These are phyloP conservation scores for Pleurostoma richardsiae DNA, from an alignment of 2,329 filamentous ascomycete species.

Conservation along the genomic window DNA sequence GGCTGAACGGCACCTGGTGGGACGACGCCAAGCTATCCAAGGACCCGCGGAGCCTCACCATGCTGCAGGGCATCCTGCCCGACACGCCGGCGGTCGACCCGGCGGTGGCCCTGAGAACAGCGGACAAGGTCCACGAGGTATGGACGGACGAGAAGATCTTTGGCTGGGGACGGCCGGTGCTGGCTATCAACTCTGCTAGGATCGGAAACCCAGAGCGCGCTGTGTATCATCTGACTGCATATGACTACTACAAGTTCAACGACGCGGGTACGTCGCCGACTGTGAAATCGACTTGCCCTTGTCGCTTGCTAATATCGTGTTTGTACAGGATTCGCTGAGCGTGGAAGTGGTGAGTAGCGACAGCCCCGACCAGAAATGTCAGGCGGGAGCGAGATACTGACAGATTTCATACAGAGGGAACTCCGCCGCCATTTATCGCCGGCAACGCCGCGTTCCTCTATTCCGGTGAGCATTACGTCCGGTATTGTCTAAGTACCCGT, in stretches of 20 bases:
- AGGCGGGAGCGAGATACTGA: background rate
- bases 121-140: slow-evolving; percentile 28
- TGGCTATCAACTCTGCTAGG: slow-evolving; percentile 38
- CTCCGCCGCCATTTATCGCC: slow-evolving; percentile 28
- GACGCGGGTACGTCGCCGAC: slow-evolving; percentile 21
- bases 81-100: slow-evolving; percentile 29
- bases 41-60: slow-evolving; percentile 39
- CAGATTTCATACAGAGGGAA: slow-evolving; percentile 13
- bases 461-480: slow-evolving; percentile 13
- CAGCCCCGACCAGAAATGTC: no score
- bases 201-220: slow-evolving; percentile 35
- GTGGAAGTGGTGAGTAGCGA: background rate
- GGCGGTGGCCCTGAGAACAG: slow-evolving; percentile 26
- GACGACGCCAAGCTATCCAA: slow-evolving; percentile 24
- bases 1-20: slow-evolving; percentile 39
- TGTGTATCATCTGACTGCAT: slow-evolving; percentile 32
- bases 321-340: background rate
- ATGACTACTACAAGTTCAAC: slow-evolving; percentile 34
- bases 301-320: background rate
- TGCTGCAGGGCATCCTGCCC: slow-evolving; percentile 38
- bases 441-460: slow-evolving; percentile 30
- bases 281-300: no score
- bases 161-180: slow-evolving; percentile 40
- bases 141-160: slow-evolving; percentile 36
- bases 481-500: no score